Evolutionary conservation across 805 yeast genomes (phyloP).

Genomic region (Pichia rugopelliculosa): DNA sequence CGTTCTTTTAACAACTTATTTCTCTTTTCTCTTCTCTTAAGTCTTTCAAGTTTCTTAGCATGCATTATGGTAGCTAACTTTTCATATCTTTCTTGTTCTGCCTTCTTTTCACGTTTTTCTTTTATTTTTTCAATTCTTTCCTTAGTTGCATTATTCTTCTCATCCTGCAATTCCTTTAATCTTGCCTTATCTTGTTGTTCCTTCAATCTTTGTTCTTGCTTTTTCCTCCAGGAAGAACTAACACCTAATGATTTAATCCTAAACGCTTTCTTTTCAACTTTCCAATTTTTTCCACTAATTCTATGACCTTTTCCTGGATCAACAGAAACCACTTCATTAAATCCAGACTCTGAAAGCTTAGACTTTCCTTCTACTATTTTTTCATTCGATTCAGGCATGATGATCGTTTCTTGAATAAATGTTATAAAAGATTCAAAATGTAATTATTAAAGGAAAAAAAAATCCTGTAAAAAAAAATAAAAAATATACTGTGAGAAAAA

Average conservation of each 20-base stretch:
- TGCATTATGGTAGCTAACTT: slow-evolving; percentile 81
- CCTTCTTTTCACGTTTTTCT: slow-evolving; percentile 74
- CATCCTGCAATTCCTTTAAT: slow-evolving; percentile 67
- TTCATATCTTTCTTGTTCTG: slow-evolving; percentile 83
- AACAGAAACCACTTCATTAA: slow-evolving; percentile 7
- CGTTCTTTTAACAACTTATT: slow-evolving; percentile 91
- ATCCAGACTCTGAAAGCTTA: slow-evolving; percentile 3
- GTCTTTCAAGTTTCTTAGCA: slow-evolving; percentile 82
- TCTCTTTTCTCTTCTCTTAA: slow-evolving; percentile 89
- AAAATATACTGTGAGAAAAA: not conserved
- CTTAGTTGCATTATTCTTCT: slow-evolving; percentile 56
- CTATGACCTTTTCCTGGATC: slow-evolving; percentile 24
- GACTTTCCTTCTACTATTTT: not conserved
- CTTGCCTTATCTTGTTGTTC: slow-evolving; percentile 63
- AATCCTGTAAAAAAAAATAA: not conserved
- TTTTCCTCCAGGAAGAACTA: slow-evolving; percentile 53
- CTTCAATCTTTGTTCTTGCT: slow-evolving; percentile 57
- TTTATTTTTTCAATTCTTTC: slow-evolving; percentile 49
- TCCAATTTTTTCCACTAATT: slow-evolving; percentile 54
- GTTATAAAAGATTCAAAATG: too few relatives aligned
- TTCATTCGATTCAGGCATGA: not conserved
- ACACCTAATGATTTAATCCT: slow-evolving; percentile 58
- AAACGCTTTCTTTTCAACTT: slow-evolving; percentile 58
- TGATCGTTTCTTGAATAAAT: not conserved
- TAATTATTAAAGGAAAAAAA: too few relatives aligned